phyloP scores from a whole-genome alignment of 2,329 filamentous ascomycete genomes.

The Onygenales sp. region DNA sequence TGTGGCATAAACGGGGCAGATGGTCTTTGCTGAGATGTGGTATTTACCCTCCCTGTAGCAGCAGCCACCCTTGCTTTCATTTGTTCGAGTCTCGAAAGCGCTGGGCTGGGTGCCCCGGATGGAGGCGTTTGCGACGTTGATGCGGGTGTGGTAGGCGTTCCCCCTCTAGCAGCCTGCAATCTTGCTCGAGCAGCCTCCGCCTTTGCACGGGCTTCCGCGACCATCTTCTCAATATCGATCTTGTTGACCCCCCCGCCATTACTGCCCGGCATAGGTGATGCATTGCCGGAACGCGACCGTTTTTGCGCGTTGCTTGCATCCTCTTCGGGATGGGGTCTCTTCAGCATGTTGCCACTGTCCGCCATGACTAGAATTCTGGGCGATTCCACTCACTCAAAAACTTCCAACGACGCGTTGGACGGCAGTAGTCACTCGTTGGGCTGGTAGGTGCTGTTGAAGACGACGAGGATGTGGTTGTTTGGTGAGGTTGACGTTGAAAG shows the following conservation, averaged over 20 bases:
- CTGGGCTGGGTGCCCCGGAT: slow-evolving; percentile 25
- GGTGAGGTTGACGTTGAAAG: slow-evolving; percentile 1
- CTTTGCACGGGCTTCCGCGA: slow-evolving; percentile 39
- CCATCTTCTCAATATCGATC: slow-evolving; percentile 38
- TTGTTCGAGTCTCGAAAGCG: slow-evolving; percentile 61
- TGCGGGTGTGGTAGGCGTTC: slow-evolving; percentile 14
- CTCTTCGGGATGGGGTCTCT: slow-evolving; percentile 40
- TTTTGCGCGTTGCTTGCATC: slow-evolving; percentile 37
- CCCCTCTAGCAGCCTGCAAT: slow-evolving; percentile 30
- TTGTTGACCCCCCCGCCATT: slow-evolving; percentile 26
- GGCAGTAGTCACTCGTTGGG: background rate
- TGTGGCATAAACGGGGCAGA: slow-evolving; percentile 31
- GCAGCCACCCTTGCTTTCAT: slow-evolving; percentile 73
- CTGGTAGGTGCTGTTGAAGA: background rate
- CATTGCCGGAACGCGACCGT: slow-evolving; percentile 41
- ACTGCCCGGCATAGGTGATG: slow-evolving; percentile 35
- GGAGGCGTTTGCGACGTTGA: slow-evolving; percentile 28
- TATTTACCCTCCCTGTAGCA: slow-evolving; percentile 48
- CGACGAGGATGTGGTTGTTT: background rate
- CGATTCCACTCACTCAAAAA: slow-evolving; percentile 6
- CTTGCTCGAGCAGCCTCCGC: slow-evolving; percentile 40
- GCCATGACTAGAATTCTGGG: slow-evolving; percentile 26
- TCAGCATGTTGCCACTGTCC: slow-evolving; percentile 35
- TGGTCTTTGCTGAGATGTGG: slow-evolving; percentile 37
- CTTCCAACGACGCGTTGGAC: slow-evolving; percentile 1